Evolutionary conservation across 257 asterid genomes (phyloP).

Genomic region (Solanum dulcamara): DNA sequence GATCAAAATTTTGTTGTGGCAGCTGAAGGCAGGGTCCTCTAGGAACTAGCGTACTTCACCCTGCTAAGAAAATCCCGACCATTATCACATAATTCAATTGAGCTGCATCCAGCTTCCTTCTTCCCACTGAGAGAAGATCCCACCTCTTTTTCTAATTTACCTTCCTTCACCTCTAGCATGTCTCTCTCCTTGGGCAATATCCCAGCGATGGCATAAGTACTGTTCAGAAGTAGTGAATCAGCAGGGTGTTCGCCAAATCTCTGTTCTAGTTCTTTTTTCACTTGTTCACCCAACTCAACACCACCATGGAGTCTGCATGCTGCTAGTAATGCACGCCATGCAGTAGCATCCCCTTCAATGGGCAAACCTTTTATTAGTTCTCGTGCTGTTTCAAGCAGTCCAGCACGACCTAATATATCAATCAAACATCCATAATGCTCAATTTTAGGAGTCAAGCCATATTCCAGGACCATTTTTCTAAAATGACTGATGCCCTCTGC

Average conservation of each 20-base stretch:
- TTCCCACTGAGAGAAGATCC: constrained; percentile 3
- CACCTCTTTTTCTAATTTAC: constrained; percentile 3
- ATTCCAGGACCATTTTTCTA: constrained; percentile 37
- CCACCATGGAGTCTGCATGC: constrained; percentile 54
- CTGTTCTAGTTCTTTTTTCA: constrained; percentile 26
- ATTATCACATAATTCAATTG: constrained; percentile 7
- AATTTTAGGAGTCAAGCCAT: constrained; percentile 30
- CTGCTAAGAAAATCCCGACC: not conserved
- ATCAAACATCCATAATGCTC: constrained; percentile 62
- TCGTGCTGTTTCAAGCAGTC: constrained; percentile 45
- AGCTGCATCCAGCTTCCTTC: constrained; percentile 47
- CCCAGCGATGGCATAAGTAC: constrained; percentile 44
- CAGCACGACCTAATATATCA: constrained; percentile 57
- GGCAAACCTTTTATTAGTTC: constrained; percentile 35
- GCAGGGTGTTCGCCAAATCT: constrained; percentile 36
- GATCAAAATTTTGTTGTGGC: not conserved
- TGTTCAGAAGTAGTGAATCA: constrained; percentile 21
- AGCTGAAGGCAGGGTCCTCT: not conserved
- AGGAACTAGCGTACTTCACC: not conserved
- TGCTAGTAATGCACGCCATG: constrained; percentile 57
- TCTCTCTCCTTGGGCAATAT: constrained; percentile 11
- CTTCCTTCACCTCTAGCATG: constrained; percentile 8
- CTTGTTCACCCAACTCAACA: constrained; percentile 34
- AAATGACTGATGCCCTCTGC: constrained; percentile 33
- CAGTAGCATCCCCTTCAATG: constrained; percentile 38